These are phyloP conservation scores for Suillus luteus DNA, from an alignment of 768 basidiomycete genomes.

Conservation along the genomic window DNA sequence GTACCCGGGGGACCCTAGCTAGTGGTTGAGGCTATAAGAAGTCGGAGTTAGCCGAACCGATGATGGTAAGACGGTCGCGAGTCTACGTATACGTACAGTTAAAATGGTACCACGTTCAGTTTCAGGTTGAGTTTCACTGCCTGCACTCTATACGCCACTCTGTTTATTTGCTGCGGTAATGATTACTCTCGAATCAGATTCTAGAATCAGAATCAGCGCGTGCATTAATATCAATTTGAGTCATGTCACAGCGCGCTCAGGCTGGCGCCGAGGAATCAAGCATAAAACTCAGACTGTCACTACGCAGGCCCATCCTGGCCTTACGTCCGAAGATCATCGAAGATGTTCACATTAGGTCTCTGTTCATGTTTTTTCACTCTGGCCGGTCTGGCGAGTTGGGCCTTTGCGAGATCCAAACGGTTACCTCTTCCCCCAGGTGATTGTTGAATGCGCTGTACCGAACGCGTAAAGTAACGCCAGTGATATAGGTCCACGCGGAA, in stretches of 20 bases:
- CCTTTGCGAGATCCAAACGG: neutral
- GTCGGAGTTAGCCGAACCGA: too few species aligned
- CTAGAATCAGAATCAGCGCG: neutral
- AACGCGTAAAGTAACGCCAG: neutral
- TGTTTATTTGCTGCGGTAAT: neutral
- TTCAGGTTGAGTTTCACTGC: too few species aligned
- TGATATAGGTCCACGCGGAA: neutral
- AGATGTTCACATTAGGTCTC: neutral
- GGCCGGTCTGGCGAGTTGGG: neutral
- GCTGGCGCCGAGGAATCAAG: neutral
- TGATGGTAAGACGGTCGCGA: too few species aligned
- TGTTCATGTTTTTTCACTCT: neutral
- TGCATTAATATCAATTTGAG: too few species aligned
- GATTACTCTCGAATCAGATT: too few species aligned
- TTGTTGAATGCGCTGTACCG: neutral
- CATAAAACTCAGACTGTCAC: neutral
- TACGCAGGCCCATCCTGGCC: neutral
- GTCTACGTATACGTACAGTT: too few species aligned
- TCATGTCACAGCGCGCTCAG: neutral
- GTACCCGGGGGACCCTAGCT: too few species aligned
- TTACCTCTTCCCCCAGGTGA: neutral
- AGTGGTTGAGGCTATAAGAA: too few species aligned
- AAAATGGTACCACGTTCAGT: too few species aligned
- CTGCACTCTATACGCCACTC: neutral
- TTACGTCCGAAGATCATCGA: neutral